A percentile compares a stretch with the other conserved stretches of the same genome.
Conservation (phyloP, 2,329 filamentous ascomycete genomes). For the Akanthomyces muscarius region DNA sequence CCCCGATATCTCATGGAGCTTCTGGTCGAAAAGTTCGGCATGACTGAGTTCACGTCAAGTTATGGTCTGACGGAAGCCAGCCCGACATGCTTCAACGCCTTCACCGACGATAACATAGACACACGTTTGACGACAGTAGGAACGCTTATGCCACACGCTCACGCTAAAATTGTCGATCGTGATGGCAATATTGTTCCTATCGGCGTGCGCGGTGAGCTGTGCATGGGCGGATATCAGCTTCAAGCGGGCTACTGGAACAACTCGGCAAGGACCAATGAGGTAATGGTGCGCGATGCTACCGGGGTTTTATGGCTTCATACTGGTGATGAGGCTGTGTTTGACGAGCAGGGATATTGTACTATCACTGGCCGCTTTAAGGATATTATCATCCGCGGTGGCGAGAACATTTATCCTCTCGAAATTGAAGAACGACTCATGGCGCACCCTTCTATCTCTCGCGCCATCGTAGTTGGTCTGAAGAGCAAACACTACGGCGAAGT, state of each 20-base stretch:
- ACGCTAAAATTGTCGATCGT: conserved; percentile 72
- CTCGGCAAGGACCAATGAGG: conserved; percentile 65
- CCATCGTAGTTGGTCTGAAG: conserved; percentile 66
- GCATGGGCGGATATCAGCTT: conserved; percentile 73
- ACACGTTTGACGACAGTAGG: conserved; percentile 68
- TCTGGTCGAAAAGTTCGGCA: conserved; percentile 66
- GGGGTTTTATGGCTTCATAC: conserved; percentile 61
- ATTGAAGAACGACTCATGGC: conserved; percentile 69
- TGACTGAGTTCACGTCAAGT: conserved; percentile 68
- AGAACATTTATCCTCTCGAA: conserved; percentile 71
- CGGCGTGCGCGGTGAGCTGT: conserved; percentile 68
- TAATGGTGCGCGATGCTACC: conserved; percentile 49
- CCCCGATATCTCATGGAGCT: conserved; percentile 71
- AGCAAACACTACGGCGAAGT: conserved; percentile 71
- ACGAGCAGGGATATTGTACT: conserved; percentile 64
- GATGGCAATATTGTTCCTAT: conserved; percentile 63
- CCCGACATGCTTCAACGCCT: conserved; percentile 77
- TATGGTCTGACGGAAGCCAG: conserved; percentile 74
- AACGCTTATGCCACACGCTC: conserved; percentile 69
- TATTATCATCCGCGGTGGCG: conserved; percentile 72
- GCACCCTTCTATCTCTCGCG: conserved; percentile 59
- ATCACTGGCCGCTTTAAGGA: conserved; percentile 78
- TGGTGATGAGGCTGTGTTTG: conserved; percentile 65
- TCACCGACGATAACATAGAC: conserved; percentile 66
- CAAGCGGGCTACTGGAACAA: conserved; percentile 67